A percentile compares a stretch with the other conserved stretches of the same genome.
phyloP scores from a whole-genome alignment of 148 eudicot species.

The Fagopyrum tataricum region DNA sequence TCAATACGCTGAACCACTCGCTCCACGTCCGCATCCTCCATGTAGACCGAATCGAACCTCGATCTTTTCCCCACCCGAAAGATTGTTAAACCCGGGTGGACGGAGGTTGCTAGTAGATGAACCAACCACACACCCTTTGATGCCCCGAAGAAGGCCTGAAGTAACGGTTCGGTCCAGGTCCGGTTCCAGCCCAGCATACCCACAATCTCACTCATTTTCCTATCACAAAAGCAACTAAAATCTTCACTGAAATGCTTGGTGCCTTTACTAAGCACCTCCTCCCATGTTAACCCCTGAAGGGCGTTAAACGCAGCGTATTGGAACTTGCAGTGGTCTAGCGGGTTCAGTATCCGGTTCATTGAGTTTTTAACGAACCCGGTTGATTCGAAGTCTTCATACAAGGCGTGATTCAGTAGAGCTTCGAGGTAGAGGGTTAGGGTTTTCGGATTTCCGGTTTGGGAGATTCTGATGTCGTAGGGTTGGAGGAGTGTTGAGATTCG shows the following conservation, averaged over 20 bases:
- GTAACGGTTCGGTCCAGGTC: conserved; percentile 85
- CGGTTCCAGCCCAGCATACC: conserved; percentile 75
- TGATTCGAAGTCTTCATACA: conserved; percentile 71
- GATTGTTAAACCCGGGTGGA: conserved; percentile 58
- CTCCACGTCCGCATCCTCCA: conserved; percentile 86
- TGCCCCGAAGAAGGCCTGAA: conserved; percentile 81
- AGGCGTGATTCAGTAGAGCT: conserved; percentile 48
- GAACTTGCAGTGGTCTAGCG: conserved; percentile 50
- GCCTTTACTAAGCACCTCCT: conserved; percentile 77
- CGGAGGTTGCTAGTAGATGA: conserved; percentile 80
- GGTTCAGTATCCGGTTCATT: conserved; percentile 45
- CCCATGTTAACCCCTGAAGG: conserved; percentile 59
- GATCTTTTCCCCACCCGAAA: conserved; percentile 66
- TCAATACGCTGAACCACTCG: conserved; percentile 32
- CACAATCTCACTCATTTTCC: conserved; percentile 94
- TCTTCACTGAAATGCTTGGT: conserved; percentile 83
- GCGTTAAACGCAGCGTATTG: conserved; percentile 35
- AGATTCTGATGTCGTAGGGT: conserved; percentile 58
- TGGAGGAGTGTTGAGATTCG: conserved; percentile 36
- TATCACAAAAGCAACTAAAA: conserved; percentile 77
- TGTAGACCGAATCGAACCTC: conserved; percentile 64
- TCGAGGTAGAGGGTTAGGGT: conserved; percentile 48
- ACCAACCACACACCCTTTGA: conserved; percentile 81
- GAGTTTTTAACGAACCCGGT: conserved; percentile 40
- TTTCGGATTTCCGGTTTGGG: conserved; percentile 47